Conservation (phyloP, 257 asterid genomes). For the Rubia yunnanensis region DNA sequence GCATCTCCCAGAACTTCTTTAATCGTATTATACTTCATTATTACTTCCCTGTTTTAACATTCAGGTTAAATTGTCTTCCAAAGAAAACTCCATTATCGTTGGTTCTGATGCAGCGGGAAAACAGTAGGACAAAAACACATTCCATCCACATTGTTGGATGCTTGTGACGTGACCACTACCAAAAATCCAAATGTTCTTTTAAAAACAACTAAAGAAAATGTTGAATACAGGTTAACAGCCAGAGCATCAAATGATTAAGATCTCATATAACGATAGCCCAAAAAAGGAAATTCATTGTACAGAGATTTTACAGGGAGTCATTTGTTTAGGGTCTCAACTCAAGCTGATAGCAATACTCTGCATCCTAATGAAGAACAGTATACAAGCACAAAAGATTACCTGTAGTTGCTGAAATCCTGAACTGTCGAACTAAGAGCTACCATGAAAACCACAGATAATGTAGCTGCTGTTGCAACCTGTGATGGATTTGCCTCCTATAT, state of each 20-base stretch:
- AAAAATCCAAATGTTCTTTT: background rate
- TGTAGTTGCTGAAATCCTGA: conserved; percentile 68
- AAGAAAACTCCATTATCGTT: background rate
- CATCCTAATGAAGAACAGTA: background rate
- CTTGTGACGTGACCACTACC: background rate
- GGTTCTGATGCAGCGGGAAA: background rate
- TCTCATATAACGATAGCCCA: background rate
- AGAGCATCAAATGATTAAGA: background rate
- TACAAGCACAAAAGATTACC: conserved; percentile 26
- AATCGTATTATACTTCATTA: background rate
- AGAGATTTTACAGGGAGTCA: background rate
- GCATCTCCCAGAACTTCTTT: background rate
- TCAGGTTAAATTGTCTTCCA: background rate
- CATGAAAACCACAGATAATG: conserved; percentile 94
- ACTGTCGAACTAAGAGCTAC: conserved; percentile 69
- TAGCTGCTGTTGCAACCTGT: conserved; percentile 95
- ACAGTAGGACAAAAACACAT: background rate
- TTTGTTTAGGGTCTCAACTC: background rate
- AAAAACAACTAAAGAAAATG: background rate
- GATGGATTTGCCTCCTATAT: conserved; percentile 77
- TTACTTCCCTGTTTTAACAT: background rate
- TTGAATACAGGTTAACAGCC: background rate
- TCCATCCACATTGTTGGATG: background rate
- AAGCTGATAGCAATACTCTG: background rate
- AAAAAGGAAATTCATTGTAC: background rate